These are phyloP conservation scores for Chaetomiaceae sp. DNA, from an alignment of 2,329 filamentous ascomycete genomes.

Conservation along the genomic window DNA sequence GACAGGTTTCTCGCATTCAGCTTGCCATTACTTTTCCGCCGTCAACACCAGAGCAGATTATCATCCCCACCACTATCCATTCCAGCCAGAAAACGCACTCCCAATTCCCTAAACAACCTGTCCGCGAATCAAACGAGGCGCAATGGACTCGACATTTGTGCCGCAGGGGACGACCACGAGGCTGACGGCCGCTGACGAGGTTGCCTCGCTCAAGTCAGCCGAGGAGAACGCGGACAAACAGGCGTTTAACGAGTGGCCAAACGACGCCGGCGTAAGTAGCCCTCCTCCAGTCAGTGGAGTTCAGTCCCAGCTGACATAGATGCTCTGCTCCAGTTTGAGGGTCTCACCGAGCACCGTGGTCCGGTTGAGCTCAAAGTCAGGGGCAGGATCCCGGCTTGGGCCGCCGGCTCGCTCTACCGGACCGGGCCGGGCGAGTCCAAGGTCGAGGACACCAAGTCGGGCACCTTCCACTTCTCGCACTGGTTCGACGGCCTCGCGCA, in stretches of 20 bases:
- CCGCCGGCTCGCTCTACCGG: conserved; percentile 66
- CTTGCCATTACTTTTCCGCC: too few relatives aligned
- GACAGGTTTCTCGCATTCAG: too few relatives aligned
- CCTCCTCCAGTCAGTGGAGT: neutral
- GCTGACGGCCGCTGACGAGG: neutral
- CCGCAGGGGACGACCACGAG: neutral
- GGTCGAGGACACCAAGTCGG: conserved; percentile 52
- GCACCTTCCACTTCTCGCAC: conserved; percentile 60
- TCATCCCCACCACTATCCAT: too few relatives aligned
- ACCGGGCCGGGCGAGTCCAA: conserved; percentile 66
- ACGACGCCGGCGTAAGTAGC: conserved; percentile 40
- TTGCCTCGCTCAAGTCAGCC: neutral
- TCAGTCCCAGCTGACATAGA: neutral
- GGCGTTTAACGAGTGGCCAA: conserved; percentile 43
- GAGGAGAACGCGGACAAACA: conserved; percentile 1
- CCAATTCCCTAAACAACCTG: too few relatives aligned
- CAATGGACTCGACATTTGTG: neutral
- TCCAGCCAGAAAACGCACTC: too few relatives aligned
- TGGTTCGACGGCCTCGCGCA: conserved; percentile 80
- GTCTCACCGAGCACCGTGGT: conserved; percentile 58
- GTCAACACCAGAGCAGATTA: too few relatives aligned
- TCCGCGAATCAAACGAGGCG: too few relatives aligned
- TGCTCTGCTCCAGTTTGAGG: conserved; percentile 53
- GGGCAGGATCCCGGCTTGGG: conserved; percentile 66
- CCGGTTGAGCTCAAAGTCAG: conserved; percentile 59